phyloP scores from a whole-genome alignment of 306 rosid genomes.

The Dalbergia oliveri region DNA sequence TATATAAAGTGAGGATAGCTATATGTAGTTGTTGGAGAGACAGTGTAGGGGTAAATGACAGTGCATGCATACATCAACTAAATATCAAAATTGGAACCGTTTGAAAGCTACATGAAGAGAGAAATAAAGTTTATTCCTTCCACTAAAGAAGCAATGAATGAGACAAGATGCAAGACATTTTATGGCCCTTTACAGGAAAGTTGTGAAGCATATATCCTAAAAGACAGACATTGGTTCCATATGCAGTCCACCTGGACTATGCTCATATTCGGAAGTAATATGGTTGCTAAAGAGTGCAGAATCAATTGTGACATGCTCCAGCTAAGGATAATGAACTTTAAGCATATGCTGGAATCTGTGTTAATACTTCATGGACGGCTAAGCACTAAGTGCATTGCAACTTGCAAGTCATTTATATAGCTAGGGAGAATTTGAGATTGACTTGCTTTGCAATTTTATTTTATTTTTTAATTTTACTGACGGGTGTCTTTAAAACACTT shows the following conservation, averaged over 20 bases:
- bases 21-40: not conserved
- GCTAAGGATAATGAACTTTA: not conserved
- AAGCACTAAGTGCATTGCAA: not conserved
- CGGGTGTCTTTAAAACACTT: no score
- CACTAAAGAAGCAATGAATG: conserved; percentile 23
- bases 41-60: not conserved
- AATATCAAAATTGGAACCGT: not conserved
- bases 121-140: conserved; percentile 33
- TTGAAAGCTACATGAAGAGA: not conserved
- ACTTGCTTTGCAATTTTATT: no score
- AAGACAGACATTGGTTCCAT: conserved; percentile 17
- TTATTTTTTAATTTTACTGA: no score
- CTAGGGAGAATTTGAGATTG: not conserved
- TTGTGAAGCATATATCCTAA: conserved; percentile 36
- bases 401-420: not conserved
- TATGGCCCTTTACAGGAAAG: conserved; percentile 21
- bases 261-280: not conserved
- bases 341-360: conserved; percentile 34
- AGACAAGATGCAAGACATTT: conserved; percentile 23
- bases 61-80: not conserved
- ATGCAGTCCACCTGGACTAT: conserved; percentile 1
- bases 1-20: not conserved
- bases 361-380: not conserved
- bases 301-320: conserved; percentile 16
- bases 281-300: conserved; percentile 35